phyloP scores from a whole-genome alignment of 108 stramenopile species.

The Cyclostephanos invisitatus region DNA sequence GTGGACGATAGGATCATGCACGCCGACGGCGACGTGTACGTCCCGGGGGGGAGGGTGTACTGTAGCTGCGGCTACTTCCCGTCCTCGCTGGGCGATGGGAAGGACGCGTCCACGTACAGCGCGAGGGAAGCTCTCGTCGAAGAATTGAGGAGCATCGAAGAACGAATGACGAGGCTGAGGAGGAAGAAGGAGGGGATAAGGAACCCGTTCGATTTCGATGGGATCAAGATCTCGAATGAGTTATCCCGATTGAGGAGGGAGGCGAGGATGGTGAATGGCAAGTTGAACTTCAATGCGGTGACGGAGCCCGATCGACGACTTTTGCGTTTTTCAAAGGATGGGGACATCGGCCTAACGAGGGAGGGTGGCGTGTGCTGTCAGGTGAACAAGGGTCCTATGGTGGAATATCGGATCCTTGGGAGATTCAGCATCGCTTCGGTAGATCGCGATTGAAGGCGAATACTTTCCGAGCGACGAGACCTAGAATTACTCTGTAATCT shows the following conservation, averaged over 20 bases:
- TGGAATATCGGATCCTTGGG: constrained; percentile 82
- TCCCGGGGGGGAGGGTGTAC: constrained; percentile 73
- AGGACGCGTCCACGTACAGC: background rate
- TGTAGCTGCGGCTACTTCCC: constrained; percentile 82
- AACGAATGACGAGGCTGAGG: constrained; percentile 42
- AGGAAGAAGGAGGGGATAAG: constrained; percentile 42
- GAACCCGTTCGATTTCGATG: constrained; percentile 52
- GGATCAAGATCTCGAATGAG: constrained; percentile 42
- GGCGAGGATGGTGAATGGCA: constrained; percentile 21
- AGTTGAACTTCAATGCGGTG: constrained; percentile 35
- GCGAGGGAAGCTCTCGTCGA: constrained; percentile 43
- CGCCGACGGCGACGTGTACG: constrained; percentile 56
- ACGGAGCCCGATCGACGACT: constrained; percentile 62
- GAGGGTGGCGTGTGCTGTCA: constrained; percentile 83
- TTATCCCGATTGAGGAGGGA: constrained; percentile 38
- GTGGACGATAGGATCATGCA: constrained; percentile 56
- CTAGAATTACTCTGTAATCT: background rate
- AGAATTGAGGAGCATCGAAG: constrained; percentile 48
- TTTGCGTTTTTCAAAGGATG: constrained; percentile 57
- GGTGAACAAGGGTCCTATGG: constrained; percentile 59
- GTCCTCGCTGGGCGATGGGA: constrained; percentile 19
- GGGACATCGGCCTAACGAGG: constrained; percentile 68
- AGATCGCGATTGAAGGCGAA: constrained; percentile 11
- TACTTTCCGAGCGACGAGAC: background rate
- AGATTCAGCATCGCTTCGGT: constrained; percentile 68